phyloP scores from a whole-genome alignment of 306 rosid species.

The Phaseolus lunatus region DNA sequence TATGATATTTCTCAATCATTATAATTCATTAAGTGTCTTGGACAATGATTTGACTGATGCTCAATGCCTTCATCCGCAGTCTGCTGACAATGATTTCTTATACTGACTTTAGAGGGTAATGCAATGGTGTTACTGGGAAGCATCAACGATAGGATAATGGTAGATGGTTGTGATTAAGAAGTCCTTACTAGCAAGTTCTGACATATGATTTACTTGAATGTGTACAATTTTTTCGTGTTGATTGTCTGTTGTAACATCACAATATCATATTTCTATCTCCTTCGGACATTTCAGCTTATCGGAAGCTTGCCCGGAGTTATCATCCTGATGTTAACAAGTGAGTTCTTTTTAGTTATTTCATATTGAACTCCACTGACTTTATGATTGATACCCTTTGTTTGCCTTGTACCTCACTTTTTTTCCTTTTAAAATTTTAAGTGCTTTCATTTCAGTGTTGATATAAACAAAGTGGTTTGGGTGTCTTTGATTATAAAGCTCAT shows the following conservation, averaged over 20 bases:
- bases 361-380: conserved; percentile 22
- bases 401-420: conserved; percentile 20
- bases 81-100: neutral
- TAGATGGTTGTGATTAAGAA: conserved; percentile 15
- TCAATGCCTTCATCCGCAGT: neutral
- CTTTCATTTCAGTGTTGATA: conserved; percentile 15
- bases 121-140: neutral
- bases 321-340: conserved; percentile 99
- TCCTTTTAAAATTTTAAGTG: neutral
- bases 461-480: conserved; percentile 19
- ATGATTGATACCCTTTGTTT: conserved; percentile 12
- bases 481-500: conserved; percentile 7
- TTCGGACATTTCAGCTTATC: conserved; percentile 76
- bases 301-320: conserved; percentile 93
- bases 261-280: conserved; percentile 6
- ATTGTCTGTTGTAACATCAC: conserved; percentile 21
- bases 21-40: neutral
- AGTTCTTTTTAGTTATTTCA: conserved; percentile 43
- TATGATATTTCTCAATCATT: neutral
- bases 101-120: neutral
- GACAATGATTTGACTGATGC: neutral
- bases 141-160: neutral
- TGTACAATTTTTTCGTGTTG: neutral
- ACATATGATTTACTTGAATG: conserved; percentile 30
- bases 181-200: neutral